These are phyloP conservation scores for Trichoderma citrinoviride DNA, from an alignment of 2,329 filamentous ascomycete species.

Conservation along the genomic window DNA sequence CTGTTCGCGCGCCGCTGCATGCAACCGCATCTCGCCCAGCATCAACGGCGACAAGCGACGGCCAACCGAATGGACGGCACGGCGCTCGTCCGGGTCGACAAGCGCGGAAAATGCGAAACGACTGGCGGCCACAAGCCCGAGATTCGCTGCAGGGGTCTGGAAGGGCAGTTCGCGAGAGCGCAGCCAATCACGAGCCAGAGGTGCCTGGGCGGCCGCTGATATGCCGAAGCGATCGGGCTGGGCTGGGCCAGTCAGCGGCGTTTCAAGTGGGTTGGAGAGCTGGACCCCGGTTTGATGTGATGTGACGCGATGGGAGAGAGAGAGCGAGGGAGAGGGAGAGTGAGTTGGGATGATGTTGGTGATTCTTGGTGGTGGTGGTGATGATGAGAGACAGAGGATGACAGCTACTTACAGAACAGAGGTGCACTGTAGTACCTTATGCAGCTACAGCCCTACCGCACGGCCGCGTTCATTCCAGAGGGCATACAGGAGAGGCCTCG, in stretches of 20 bases:
- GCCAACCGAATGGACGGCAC: background rate
- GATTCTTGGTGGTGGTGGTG: too few species aligned
- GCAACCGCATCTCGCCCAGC: background rate
- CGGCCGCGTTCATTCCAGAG: too few species aligned
- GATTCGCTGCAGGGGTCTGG: background rate
- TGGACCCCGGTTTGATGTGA: too few species aligned
- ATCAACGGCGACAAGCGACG: background rate
- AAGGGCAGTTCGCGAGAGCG: background rate
- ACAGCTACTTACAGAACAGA: too few species aligned
- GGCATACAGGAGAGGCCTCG: too few species aligned
- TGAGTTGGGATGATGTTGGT: too few species aligned
- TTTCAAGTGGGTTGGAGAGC: too few species aligned
- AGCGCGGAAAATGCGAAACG: background rate
- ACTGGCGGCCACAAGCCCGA: background rate
- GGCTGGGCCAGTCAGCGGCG: background rate
- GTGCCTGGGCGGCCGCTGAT: slow-evolving; percentile 20
- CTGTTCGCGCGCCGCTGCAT: background rate
- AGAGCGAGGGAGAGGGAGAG: too few species aligned
- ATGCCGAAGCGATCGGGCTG: slow-evolving; percentile 16
- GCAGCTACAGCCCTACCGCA: too few species aligned
- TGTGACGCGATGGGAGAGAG: too few species aligned
- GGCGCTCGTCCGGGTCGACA: background rate
- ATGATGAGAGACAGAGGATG: too few species aligned
- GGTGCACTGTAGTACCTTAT: too few species aligned
- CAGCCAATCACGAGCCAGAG: slow-evolving; percentile 15